phyloP scores from a whole-genome alignment of 208 protist species.

The Leishmania major region DNA sequence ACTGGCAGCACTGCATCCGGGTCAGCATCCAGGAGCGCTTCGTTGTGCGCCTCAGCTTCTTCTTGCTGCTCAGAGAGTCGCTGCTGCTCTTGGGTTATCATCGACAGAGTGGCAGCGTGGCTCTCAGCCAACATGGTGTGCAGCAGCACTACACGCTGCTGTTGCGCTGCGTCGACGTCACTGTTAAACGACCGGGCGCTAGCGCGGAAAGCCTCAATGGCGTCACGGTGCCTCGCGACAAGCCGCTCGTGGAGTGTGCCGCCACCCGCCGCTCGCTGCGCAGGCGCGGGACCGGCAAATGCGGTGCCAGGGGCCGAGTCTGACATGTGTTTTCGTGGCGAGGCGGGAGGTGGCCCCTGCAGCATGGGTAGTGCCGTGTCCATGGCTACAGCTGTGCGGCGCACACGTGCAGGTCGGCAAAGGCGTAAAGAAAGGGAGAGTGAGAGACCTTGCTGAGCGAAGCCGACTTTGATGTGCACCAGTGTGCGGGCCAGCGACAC shows the following conservation, averaged over 20 bases:
- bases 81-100: slow-evolving; percentile 43
- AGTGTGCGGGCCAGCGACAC: not conserved
- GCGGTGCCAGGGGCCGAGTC: not conserved
- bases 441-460: not conserved
- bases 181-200: slow-evolving; percentile 46
- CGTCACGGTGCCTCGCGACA: slow-evolving; percentile 40
- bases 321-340: not conserved
- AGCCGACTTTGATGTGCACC: not conserved
- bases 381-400: not conserved
- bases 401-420: not conserved
- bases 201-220: slow-evolving; percentile 49
- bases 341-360: not conserved
- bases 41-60: slow-evolving; percentile 35
- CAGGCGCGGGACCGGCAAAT: not conserved
- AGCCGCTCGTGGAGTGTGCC: slow-evolving; percentile 41
- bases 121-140: slow-evolving; percentile 47
- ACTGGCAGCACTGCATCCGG: slow-evolving; percentile 39
- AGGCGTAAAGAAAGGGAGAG: not conserved
- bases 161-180: slow-evolving; percentile 56
- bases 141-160: slow-evolving; percentile 41
- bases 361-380: not conserved
- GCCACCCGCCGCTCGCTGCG: not conserved
- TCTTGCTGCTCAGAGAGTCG: slow-evolving; percentile 42
- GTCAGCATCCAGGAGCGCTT: slow-evolving; percentile 12
- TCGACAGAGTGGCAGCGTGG: slow-evolving; percentile 39